Evolutionary conservation across 345 rosid species (phyloP).

Genomic region (Pseudoturritis turrita): DNA sequence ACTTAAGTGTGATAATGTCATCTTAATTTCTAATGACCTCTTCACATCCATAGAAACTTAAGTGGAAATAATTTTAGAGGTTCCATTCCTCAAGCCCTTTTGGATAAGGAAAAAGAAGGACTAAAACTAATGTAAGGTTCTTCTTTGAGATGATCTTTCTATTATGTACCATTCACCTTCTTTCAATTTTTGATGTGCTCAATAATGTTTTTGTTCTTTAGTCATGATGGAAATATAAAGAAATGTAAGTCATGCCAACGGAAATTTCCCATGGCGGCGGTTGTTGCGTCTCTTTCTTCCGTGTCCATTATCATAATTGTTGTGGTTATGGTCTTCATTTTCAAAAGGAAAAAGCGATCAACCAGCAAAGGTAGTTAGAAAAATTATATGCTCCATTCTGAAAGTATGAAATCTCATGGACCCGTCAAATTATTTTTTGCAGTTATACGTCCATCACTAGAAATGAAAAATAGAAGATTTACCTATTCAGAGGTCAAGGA

Average conservation of each 20-base stretch:
- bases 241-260: too few species aligned
- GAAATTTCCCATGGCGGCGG: not conserved
- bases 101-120: too few species aligned
- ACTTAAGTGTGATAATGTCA: not conserved
- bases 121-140: too few species aligned
- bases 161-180: too few species aligned
- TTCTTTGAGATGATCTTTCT: too few species aligned
- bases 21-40: not conserved
- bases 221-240: too few species aligned
- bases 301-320: conserved; percentile 13
- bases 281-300: too few species aligned
- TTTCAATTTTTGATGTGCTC: too few species aligned
- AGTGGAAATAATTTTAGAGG: conserved; percentile 39
- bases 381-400: not conserved
- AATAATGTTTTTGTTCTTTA: too few species aligned
- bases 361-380: not conserved
- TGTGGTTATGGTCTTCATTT: conserved; percentile 7
- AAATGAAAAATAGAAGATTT: conserved; percentile 26
- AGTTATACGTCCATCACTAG: conserved; percentile 5
- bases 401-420: not conserved
- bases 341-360: not conserved
- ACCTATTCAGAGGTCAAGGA: conserved; percentile 26
- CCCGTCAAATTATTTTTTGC: not conserved
- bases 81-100: conserved; percentile 29
- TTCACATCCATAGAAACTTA: conserved; percentile 29